Base-by-base conservation (phyloP, 2,329 filamentous ascomycete genomes). In the Phaeosphaeria sp. region DNA sequence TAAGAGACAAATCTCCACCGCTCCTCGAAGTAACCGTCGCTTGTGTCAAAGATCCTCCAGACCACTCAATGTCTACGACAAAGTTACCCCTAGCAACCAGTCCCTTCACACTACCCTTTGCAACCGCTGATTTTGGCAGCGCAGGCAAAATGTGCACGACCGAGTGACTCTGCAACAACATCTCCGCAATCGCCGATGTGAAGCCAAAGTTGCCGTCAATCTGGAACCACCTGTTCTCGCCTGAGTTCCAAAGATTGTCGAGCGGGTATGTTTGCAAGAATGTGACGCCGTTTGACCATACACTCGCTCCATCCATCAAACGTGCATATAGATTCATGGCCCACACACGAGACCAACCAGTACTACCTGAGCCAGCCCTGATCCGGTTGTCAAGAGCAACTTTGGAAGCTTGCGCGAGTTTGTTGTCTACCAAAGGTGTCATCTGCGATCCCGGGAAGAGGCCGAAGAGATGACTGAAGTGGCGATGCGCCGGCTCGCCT, bases 301-400 rank as follows among this genome's bases (percentile, higher is more conserved):
- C 49, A 73, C 39, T 77, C n/a, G 58, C 73, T 3, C 61, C 58
- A 66, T 81, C 77, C 11, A 77, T 73, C 3, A 85, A 68, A 0
- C 83, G 77, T 13, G 82, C 82, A 51, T 81, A 80, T 40, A 84
- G 71, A 42, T 80, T 82, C n/a, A 84, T 71, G 0, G 81, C 67
- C 82, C 82, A 85, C 5, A 81, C 81, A 17, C 80, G 75, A 3
- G 81, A 82, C 83, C 83, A 85, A 0, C 83, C 83, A 0, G 82
- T 85, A 51, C 82, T 78, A 0, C 81, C 83, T 4, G 64, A 66
- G 4, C 60, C 61, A 13, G 65, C 59, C 2, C 54, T 50, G 6
- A 69, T 49, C 2, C 69, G 61, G 25, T 81, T n/a, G 70, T 63
- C 7, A 74, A 76, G n/a, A 71, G 71, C 58, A 57, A 59, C 48